Base-by-base conservation (phyloP, 169 alveolate genomes). In the Neospora caninum region DNA sequence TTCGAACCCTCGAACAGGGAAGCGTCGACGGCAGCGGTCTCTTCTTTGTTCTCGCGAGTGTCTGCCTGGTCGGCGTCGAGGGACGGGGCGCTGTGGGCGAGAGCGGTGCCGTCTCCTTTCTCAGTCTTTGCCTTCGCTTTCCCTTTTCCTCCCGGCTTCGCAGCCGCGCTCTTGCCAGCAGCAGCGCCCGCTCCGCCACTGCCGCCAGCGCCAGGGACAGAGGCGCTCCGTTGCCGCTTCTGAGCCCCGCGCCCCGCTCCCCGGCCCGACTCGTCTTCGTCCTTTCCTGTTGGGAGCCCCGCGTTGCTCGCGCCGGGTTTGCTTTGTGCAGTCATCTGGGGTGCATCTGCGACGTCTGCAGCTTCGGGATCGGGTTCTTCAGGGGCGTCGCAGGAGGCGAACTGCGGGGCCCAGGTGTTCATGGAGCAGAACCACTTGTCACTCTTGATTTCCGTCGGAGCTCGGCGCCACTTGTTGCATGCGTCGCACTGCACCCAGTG, bases 401-500 rank as follows among this genome's bases (percentile, higher is more conserved):
- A 92, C 87, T 83, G 91, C 25, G 94, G 94, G 31, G 94, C 94
- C 94, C 94, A 92, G 20, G 94, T 92, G 53, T 92, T 92, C 94
- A 92, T 92, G 0, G 92, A 84, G 92, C 94, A 92, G 43, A 83
- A 92, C 94, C 94, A 92, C 80, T 92, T 92, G 54, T 92, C 94
- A 88, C 92, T 92, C 4, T 91, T 92, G 88, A 92, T 84, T 64
- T 89, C 83, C 9, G 53, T 64, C 22, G 94, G 94, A 25, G 94
- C 94, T 25, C 94, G 54, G 53, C 94, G 82, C 94, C 94, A 92
- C 34, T 92, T 92, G 92, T 92, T 92, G 92, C 94, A 92, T 34
- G 94, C 92, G 34, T 92, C 94, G 88, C 94, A 92, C 87, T 92
- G 94, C 88, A 92, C 94, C 94, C 94, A 92, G 80, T 92, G 86